Conservation (phyloP, 371 early-diverging fungal species). For the Mucor indicus region DNA sequence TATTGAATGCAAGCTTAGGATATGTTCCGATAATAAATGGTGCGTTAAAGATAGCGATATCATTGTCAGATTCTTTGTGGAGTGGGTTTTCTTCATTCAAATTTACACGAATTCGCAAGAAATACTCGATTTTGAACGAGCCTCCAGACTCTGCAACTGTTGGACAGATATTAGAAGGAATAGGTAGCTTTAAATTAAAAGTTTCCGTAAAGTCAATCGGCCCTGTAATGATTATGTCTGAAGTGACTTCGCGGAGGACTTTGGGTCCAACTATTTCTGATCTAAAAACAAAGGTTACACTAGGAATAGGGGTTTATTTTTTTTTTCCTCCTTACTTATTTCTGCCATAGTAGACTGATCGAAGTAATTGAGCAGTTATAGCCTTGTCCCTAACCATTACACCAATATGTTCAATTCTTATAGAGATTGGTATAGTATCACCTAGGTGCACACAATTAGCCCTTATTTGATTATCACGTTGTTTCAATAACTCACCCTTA, state of each 20-base stretch:
- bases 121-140: slow-evolving; percentile 33
- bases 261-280: slow-evolving; percentile 16
- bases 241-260: not conserved
- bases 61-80: slow-evolving; percentile 7
- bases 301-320: too few relatives aligned
- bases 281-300: slow-evolving; percentile 1
- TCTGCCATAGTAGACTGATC: slow-evolving; percentile 21
- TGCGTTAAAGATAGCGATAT: slow-evolving; percentile 21
- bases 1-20: slow-evolving; percentile 29
- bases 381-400: slow-evolving; percentile 21
- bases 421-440: slow-evolving; percentile 34
- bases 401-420: slow-evolving; percentile 32
- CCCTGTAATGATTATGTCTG: slow-evolving; percentile 23
- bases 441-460: slow-evolving; percentile 23
- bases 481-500: slow-evolving; percentile 23
- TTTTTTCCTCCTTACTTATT: slow-evolving; percentile 17
- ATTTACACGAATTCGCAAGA: slow-evolving; percentile 29
- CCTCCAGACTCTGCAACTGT: slow-evolving; percentile 13
- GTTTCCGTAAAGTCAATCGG: slow-evolving; percentile 18
- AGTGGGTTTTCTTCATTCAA: slow-evolving; percentile 26
- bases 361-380: slow-evolving; percentile 18
- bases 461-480: not conserved
- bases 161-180: slow-evolving; percentile 25
- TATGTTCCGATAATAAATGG: slow-evolving; percentile 41
- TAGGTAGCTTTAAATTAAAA: slow-evolving; percentile 18